Conservation (phyloP, 1,139 yeast species). For the Pichia sp. region DNA sequence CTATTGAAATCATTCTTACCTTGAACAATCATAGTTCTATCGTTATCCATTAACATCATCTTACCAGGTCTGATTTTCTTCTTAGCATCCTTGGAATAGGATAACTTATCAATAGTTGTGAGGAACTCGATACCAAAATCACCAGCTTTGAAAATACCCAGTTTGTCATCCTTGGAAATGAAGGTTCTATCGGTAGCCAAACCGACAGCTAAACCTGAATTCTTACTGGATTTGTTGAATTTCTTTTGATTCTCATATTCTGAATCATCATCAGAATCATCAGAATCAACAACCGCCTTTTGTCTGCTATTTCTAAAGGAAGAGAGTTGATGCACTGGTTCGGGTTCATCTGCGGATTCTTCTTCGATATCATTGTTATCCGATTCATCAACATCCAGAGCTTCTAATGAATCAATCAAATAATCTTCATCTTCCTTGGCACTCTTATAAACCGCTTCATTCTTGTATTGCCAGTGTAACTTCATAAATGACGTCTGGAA, state of each 20-base stretch:
- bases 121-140: conserved; percentile 51
- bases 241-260: conserved; percentile 28
- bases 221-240: conserved; percentile 39
- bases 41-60: conserved; percentile 76
- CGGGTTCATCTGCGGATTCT: conserved; percentile 25
- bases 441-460: conserved; percentile 47
- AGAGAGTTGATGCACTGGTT: neutral
- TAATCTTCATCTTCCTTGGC: conserved; percentile 44
- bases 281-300: neutral
- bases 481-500: conserved; percentile 56
- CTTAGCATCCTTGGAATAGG: conserved; percentile 51
- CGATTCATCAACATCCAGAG: conserved; percentile 36
- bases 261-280: conserved; percentile 6
- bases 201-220: conserved; percentile 70
- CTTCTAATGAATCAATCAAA: conserved; percentile 45
- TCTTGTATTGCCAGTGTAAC: conserved; percentile 61
- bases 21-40: conserved; percentile 64
- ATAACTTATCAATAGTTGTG: conserved; percentile 64
- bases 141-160: conserved; percentile 75
- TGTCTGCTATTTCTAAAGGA: neutral
- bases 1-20: conserved; percentile 43
- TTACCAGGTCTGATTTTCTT: conserved; percentile 53
- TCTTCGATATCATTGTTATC: conserved; percentile 26
- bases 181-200: conserved; percentile 67
- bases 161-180: conserved; percentile 73